These are phyloP conservation scores for Beauveria pseudobassiana DNA, from an alignment of 2,329 filamentous ascomycete species.

Conservation along the genomic window DNA sequence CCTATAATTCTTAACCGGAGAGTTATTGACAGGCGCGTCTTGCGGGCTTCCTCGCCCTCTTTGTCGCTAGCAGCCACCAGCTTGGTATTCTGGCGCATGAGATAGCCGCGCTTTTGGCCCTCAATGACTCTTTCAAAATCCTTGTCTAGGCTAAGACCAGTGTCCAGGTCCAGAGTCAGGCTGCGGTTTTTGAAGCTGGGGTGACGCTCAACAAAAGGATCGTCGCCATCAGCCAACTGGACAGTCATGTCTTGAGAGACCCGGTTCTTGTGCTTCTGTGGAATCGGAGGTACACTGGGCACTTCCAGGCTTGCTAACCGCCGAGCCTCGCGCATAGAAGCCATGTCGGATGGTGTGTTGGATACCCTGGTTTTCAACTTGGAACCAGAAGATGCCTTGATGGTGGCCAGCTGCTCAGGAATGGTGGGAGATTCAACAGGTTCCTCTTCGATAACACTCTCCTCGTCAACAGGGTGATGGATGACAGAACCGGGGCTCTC, in stretches of 20 bases:
- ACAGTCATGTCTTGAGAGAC: conserved; percentile 40
- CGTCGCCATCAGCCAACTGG: conserved; percentile 27
- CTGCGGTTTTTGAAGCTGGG: conserved; percentile 76
- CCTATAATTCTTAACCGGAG: conserved; percentile 66
- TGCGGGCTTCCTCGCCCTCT: conserved; percentile 48
- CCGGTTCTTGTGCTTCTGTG: conserved; percentile 51
- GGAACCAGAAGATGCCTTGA: conserved; percentile 77
- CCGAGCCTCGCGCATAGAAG: conserved; percentile 78
- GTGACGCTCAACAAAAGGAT: conserved; percentile 50
- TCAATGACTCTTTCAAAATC: conserved; percentile 96
- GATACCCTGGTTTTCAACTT: conserved; percentile 86
- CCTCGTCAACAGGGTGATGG: conserved; percentile 55
- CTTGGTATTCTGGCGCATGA: conserved; percentile 98
- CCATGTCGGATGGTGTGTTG: conserved; percentile 75
- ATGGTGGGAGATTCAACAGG: conserved; percentile 53
- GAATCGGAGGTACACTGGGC: conserved; percentile 51
- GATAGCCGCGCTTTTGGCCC: conserved; percentile 95
- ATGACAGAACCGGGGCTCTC: conserved; percentile 87
- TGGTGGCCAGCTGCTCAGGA: conserved; percentile 77
- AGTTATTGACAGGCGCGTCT: conserved; percentile 55
- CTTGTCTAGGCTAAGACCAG: conserved; percentile 78
- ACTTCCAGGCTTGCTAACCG: conserved; percentile 76
- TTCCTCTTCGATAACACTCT: conserved; percentile 27
- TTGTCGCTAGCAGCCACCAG: conserved; percentile 87
- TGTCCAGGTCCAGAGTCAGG: conserved; percentile 72